Evolutionary conservation across 805 yeast species (phyloP).

Genomic region (Danielia reshetovae): DNA sequence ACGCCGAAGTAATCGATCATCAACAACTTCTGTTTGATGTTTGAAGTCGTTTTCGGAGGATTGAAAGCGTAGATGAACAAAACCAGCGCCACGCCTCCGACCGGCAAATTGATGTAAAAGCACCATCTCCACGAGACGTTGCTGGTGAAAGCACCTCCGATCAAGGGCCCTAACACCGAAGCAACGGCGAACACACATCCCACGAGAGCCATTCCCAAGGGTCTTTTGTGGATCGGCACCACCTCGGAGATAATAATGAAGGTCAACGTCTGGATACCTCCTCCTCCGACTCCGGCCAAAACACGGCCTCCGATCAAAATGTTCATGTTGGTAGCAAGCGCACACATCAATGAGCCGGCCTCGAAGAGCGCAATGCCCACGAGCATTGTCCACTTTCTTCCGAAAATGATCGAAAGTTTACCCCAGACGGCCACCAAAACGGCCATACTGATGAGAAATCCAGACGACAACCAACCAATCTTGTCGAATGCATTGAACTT

Average conservation of each 20-base stretch:
- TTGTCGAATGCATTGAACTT: constrained; percentile 30
- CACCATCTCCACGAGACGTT: constrained; percentile 27
- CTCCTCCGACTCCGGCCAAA: constrained; percentile 36
- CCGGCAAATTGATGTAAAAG: constrained; percentile 24
- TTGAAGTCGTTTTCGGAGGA: constrained; percentile 16
- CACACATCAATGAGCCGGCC: constrained; percentile 36
- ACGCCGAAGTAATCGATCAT: constrained; percentile 20
- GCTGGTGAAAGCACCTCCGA: constrained; percentile 25
- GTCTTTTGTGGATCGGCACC: constrained; percentile 26
- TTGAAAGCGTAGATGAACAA: constrained; percentile 17
- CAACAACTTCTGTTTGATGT: constrained; percentile 12
- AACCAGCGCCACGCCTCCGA: constrained; percentile 19
- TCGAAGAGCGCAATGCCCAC: constrained; percentile 25
- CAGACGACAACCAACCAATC: constrained; percentile 38
- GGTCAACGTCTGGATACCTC: constrained; percentile 28
- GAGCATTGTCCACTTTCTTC: constrained; percentile 30
- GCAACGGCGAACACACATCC: constrained; percentile 20
- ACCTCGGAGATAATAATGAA: constrained; percentile 30
- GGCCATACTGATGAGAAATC: constrained; percentile 32
- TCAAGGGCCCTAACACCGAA: constrained; percentile 22
- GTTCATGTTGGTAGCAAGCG: constrained; percentile 32
- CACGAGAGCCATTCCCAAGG: constrained; percentile 19
- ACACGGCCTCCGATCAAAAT: constrained; percentile 40
- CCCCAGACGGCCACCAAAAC: constrained; percentile 37
- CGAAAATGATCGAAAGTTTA: constrained; percentile 32